These are phyloP conservation scores for Leccinum variabile DNA, from an alignment of 1,284 basidiomycete genomes.

Conservation along the genomic window DNA sequence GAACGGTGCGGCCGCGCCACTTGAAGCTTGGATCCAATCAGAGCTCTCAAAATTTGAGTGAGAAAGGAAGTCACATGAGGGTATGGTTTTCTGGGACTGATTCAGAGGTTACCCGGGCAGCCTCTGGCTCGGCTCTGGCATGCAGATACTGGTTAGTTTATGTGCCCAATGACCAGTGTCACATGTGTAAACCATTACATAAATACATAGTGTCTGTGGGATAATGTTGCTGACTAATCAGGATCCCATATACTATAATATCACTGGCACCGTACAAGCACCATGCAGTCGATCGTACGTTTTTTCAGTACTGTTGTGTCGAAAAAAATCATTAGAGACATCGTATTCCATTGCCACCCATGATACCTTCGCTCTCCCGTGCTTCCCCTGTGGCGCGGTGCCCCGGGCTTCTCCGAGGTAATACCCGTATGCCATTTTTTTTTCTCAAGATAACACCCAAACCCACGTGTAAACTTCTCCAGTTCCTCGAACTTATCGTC, in stretches of 20 bases:
- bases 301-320: neutral
- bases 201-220: neutral
- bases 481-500: neutral
- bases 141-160: neutral
- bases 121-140: too few species aligned
- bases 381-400: neutral
- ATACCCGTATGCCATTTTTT: neutral
- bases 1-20: neutral
- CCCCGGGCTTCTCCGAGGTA: conserved; percentile 1
- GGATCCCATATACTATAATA: neutral
- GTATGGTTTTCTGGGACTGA: neutral
- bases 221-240: neutral
- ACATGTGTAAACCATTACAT: neutral
- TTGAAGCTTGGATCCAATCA: neutral
- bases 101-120: too few species aligned
- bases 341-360: neutral
- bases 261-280: neutral
- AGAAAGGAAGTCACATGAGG: neutral
- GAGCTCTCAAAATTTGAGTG: neutral
- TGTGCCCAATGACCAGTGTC: neutral
- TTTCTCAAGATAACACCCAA: neutral
- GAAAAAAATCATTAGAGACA: neutral
- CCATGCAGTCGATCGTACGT: neutral
- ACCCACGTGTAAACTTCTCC: neutral
- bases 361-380: neutral